Evolutionary conservation across 441 rosid genomes (phyloP).

Genomic region (Hura crepitans): DNA sequence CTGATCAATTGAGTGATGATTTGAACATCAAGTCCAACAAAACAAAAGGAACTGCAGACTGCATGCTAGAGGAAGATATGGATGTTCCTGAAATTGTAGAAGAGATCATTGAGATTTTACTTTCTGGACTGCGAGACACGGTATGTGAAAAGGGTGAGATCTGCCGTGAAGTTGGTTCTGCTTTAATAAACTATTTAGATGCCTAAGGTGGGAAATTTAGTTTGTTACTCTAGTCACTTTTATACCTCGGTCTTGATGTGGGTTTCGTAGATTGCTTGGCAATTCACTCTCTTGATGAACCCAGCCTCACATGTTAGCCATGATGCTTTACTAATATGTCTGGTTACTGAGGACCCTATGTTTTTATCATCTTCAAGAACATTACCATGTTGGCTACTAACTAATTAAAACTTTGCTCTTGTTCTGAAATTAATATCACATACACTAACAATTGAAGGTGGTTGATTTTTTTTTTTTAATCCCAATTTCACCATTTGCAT

Average conservation of each 20-base stretch:
- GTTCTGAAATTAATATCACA: not conserved
- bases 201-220: not conserved
- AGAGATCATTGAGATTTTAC: conserved; percentile 84
- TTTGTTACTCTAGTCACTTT: not conserved
- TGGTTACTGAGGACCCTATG: not conserved
- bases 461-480: not conserved
- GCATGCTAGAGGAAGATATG: conserved; percentile 62
- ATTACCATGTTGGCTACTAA: not conserved
- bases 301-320: conserved; percentile 1
- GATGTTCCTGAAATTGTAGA: conserved; percentile 85
- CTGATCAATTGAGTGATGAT: conserved; percentile 33
- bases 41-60: conserved; percentile 40
- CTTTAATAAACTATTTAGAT: conserved; percentile 2
- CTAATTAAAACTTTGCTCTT: not conserved
- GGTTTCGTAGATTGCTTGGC: not conserved
- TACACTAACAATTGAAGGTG: not conserved
- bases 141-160: conserved; percentile 51
- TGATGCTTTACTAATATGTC: conserved; percentile 4
- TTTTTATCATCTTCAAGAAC: conserved; percentile 3
- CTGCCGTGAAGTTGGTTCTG: conserved; percentile 8
- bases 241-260: conserved; percentile 1
- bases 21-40: conserved; percentile 23
- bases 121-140: conserved; percentile 80
- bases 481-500: conserved; percentile 1
- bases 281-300: conserved; percentile 1